Percentiles rank a stretch among this genome's conserved stretches.
Evolutionary conservation across 2,329 filamentous ascomycete species (phyloP).

Genomic region (Colletotrichum eremochloae): DNA sequence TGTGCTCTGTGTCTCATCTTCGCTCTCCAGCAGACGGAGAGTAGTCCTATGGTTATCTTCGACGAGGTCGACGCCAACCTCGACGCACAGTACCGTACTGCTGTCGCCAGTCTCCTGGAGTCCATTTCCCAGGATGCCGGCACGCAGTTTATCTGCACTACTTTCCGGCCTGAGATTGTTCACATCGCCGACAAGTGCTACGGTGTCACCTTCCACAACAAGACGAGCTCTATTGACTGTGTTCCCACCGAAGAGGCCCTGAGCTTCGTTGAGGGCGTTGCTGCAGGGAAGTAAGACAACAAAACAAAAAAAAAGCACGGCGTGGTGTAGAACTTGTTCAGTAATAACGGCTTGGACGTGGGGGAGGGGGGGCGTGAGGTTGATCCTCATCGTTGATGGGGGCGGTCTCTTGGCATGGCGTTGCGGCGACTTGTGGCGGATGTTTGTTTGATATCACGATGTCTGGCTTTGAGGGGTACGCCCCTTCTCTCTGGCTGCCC

Average conservation of each 20-base stretch:
- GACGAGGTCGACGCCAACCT: conserved; percentile 99
- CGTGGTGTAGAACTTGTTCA: conserved; percentile 8
- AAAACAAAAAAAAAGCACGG: not conserved
- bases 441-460: conserved; percentile 39
- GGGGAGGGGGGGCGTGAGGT: conserved; percentile 9
- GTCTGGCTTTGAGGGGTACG: conserved; percentile 12
- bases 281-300: conserved; percentile 34
- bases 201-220: conserved; percentile 92
- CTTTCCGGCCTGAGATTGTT: conserved; percentile 97
- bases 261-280: conserved; percentile 92
- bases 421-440: conserved; percentile 40
- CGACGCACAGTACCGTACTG: conserved; percentile 96
- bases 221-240: conserved; percentile 94
- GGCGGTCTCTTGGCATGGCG: conserved; percentile 34
- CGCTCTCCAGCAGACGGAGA: conserved; percentile 97
- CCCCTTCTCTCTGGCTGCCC: not conserved
- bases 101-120: conserved; percentile 89
- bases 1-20: conserved; percentile 98
- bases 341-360: conserved; percentile 19
- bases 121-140: conserved; percentile 77
- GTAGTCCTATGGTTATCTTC: conserved; percentile 98
- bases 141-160: conserved; percentile 96
- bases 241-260: conserved; percentile 89
- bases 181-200: conserved; percentile 97
- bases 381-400: conserved; percentile 1